Evolutionary conservation across 306 rosid species (phyloP).

Genomic region (Boehmeria nivea): DNA sequence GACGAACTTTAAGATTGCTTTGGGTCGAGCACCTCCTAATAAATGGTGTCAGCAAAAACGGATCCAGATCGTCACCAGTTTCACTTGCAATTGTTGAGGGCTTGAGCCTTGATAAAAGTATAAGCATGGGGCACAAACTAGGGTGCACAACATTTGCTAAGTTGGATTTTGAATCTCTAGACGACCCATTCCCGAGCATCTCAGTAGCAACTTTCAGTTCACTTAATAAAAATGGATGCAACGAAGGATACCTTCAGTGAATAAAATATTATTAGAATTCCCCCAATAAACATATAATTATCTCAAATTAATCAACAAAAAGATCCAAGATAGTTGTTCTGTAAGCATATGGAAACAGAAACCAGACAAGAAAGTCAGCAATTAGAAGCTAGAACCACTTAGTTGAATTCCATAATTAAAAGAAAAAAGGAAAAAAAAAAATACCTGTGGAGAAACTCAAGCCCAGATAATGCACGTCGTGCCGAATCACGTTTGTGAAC

Average conservation of each 20-base stretch:
- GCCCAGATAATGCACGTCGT: conserved; percentile 83
- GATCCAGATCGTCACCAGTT: conserved; percentile 80
- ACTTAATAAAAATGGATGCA: conserved; percentile 72
- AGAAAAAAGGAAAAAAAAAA: conserved; percentile 17
- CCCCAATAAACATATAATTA: too few species aligned
- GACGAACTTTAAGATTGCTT: conserved; percentile 78
- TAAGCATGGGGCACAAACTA: conserved; percentile 87
- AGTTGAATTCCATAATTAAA: neutral
- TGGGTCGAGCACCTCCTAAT: conserved; percentile 84
- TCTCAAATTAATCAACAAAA: neutral
- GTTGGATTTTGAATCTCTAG: conserved; percentile 46
- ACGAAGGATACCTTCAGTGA: conserved; percentile 69
- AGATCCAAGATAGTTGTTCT: neutral
- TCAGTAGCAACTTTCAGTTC: conserved; percentile 82
- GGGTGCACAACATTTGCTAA: conserved; percentile 82
- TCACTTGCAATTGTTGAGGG: conserved; percentile 89
- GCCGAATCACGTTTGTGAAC: conserved; percentile 88
- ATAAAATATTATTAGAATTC: conserved; percentile 11
- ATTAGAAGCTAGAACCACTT: neutral
- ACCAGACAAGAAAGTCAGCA: neutral
- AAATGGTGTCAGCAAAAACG: conserved; percentile 79
- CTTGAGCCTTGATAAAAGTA: conserved; percentile 82
- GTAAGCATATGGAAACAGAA: too few species aligned
- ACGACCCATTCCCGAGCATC: conserved; percentile 48
- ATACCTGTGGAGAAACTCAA: conserved; percentile 93